A percentile compares a stretch with the other conserved stretches of the same genome.
phyloP scores from a whole-genome alignment of 768 basidiomycete genomes.

The Cubamyces lactineus region DNA sequence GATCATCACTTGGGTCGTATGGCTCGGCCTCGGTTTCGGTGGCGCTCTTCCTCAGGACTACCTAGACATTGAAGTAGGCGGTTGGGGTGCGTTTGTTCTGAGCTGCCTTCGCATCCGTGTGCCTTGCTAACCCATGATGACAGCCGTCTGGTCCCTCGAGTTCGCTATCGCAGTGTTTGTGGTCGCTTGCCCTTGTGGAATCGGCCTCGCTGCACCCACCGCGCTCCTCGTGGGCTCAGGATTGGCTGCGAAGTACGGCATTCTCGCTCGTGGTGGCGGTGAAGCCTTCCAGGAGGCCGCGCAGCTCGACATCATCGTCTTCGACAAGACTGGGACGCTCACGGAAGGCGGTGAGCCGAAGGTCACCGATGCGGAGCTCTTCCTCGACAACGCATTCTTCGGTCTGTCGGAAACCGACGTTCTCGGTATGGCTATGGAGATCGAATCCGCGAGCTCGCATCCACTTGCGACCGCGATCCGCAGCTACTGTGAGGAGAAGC shows the following conservation, averaged over 20 bases:
- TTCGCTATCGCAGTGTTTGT: constrained; percentile 86
- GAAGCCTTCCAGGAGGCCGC: constrained; percentile 87
- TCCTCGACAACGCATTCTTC: background rate
- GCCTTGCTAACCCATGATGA: background rate
- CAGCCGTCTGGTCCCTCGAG: constrained; percentile 75
- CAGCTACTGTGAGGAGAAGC: constrained; percentile 45
- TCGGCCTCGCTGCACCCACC: constrained; percentile 84
- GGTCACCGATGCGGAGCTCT: constrained; percentile 55
- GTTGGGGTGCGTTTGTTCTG: constrained; percentile 56
- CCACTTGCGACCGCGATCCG: constrained; percentile 66
- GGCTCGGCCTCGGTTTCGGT: constrained; percentile 66
- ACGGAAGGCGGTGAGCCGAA: constrained; percentile 63
- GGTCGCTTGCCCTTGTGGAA: constrained; percentile 86
- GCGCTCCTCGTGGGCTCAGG: constrained; percentile 85
- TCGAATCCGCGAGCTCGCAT: constrained; percentile 64
- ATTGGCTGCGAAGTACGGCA: constrained; percentile 75
- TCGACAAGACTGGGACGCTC: constrained; percentile 89
- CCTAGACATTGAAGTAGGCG: constrained; percentile 55
- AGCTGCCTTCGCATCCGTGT: background rate
- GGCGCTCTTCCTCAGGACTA: constrained; percentile 58
- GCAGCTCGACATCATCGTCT: constrained; percentile 69
- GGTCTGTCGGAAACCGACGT: constrained; percentile 37
- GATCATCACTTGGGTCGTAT: constrained; percentile 71
- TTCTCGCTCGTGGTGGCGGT: constrained; percentile 85
- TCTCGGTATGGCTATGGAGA: constrained; percentile 55